Conservation (phyloP, 2,329 filamentous ascomycete species). For the Fusarium liriodendri region DNA sequence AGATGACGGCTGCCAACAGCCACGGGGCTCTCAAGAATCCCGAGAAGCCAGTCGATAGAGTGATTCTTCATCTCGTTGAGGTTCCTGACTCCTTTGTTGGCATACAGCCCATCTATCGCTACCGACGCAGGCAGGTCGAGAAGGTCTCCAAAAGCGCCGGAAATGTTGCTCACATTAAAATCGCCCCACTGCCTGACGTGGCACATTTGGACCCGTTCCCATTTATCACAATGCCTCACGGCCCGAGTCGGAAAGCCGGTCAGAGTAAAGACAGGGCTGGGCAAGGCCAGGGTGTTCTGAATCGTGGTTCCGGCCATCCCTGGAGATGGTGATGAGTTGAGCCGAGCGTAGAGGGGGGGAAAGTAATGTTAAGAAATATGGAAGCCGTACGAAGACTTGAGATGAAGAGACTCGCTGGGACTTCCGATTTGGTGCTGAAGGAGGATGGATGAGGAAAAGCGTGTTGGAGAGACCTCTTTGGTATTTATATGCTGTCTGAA, state of each 20-base stretch:
- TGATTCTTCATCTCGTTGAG: neutral
- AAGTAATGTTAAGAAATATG: neutral
- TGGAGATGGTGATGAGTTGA: neutral
- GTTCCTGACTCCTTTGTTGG: neutral
- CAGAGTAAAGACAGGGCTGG: neutral
- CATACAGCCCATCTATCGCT: accelerated
- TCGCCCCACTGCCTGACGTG: neutral
- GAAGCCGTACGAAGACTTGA: neutral
- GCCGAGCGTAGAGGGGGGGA: neutral
- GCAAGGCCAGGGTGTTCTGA: neutral
- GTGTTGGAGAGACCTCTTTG: neutral
- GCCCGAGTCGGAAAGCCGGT: neutral
- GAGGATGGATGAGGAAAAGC: neutral
- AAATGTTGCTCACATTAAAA: neutral
- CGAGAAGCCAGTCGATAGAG: neutral
- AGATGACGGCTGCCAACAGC: neutral
- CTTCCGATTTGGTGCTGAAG: neutral
- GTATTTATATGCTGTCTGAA: neutral
- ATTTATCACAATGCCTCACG: neutral
- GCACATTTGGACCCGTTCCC: neutral
- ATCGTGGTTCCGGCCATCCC: neutral
- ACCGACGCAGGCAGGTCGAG: neutral
- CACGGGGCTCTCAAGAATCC: neutral
- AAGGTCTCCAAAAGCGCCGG: neutral
- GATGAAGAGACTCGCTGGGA: neutral